Conservation (phyloP, 139 green algal genomes). For the Pleodorina starrii region DNA sequence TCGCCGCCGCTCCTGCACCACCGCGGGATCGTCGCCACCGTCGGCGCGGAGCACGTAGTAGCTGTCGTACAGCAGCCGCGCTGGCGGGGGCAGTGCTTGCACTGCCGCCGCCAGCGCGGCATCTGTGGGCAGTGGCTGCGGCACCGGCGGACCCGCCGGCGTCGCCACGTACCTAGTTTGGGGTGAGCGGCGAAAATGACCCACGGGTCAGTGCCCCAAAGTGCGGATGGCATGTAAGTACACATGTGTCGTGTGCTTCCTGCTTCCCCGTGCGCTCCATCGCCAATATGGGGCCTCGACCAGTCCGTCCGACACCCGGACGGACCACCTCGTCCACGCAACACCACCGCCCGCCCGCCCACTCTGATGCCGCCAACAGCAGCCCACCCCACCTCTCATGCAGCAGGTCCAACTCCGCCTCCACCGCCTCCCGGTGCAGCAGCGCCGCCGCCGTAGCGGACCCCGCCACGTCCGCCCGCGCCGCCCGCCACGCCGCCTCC, state of each 20-base stretch:
- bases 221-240: no score
- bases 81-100: not conserved
- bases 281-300: not conserved
- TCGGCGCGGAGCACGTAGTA: constrained; percentile 23
- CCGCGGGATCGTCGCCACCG: not conserved
- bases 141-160: not conserved
- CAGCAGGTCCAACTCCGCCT: constrained; percentile 31
- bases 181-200: no score
- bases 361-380: no score
- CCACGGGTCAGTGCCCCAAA: no score
- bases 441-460: not conserved
- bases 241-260: no score
- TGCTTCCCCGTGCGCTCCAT: no score
- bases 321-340: not conserved
- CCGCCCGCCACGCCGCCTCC: constrained; percentile 1
- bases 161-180: constrained; percentile 36
- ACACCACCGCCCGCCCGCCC: not conserved
- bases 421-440: not conserved
- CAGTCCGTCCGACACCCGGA: no score
- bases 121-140: constrained; percentile 5
- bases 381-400: constrained; percentile 2
- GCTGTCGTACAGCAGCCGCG: constrained; percentile 24
- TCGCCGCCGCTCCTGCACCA: not conserved
- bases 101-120: constrained; percentile 11
- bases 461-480: not conserved